phyloP scores from a whole-genome alignment of 2,329 filamentous ascomycete genomes.

The Fusarium tjaetaba region DNA sequence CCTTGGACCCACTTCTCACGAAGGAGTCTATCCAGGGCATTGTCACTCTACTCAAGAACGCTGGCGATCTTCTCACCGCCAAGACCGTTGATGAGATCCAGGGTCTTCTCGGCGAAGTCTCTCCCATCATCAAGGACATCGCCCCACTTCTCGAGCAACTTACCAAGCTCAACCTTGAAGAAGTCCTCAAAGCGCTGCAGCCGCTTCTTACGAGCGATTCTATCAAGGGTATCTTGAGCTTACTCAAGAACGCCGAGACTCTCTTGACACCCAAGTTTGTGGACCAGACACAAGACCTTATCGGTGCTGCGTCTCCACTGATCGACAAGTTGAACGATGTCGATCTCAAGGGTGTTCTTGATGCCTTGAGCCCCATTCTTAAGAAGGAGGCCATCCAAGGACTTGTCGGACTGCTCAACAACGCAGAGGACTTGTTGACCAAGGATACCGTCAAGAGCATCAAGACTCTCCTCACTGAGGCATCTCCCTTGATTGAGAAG shows the following conservation, averaged over 20 bases:
- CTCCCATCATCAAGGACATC: conserved; percentile 43
- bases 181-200: conserved; percentile 46
- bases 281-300: conserved; percentile 32
- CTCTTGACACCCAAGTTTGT: conserved; percentile 40
- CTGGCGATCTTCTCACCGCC: conserved; percentile 34
- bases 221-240: conserved; percentile 33
- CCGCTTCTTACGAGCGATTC: conserved; percentile 47
- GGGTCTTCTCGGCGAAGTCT: conserved; percentile 49
- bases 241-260: conserved; percentile 48
- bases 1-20: conserved; percentile 41
- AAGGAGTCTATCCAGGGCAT: conserved; percentile 43
- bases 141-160: conserved; percentile 37
- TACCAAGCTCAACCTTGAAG: conserved; percentile 49
- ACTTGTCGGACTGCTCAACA: neutral
- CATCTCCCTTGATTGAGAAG: conserved; percentile 6
- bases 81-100: conserved; percentile 43
- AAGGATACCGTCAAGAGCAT: conserved; percentile 16
- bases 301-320: conserved; percentile 21
- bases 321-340: conserved; percentile 19
- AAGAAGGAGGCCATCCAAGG: conserved; percentile 19
- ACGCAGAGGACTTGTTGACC: neutral
- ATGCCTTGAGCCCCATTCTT: conserved; percentile 6
- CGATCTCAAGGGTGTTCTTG: conserved; percentile 12
- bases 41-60: conserved; percentile 40
- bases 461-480: conserved; percentile 5